phyloP scores from a whole-genome alignment of 2,329 filamentous ascomycete genomes.

The Talaromyces sp. region DNA sequence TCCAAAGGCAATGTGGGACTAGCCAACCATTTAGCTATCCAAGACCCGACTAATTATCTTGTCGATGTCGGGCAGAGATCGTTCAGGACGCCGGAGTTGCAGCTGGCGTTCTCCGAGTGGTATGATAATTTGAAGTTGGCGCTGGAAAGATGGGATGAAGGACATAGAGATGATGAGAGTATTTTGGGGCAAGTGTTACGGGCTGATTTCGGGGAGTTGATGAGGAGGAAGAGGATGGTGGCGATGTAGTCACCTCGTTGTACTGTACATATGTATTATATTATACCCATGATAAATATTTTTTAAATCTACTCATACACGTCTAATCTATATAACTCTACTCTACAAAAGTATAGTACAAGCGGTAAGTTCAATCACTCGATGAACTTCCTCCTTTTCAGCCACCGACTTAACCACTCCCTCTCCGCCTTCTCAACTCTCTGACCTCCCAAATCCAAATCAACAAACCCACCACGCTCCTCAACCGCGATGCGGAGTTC shows the following conservation, averaged over 20 bases:
- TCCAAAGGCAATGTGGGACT: slow-evolving; percentile 27
- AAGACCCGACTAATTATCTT: slow-evolving; percentile 57
- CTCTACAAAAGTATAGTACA: slow-evolving; percentile 2
- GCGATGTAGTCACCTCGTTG: not conserved
- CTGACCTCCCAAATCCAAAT: slow-evolving; percentile 8
- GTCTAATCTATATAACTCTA: not conserved
- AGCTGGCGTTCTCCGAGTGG: slow-evolving; percentile 39
- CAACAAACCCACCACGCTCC: slow-evolving; percentile 57
- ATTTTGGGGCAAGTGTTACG: slow-evolving; percentile 27
- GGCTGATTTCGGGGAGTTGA: slow-evolving; percentile 32
- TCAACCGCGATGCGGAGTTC: slow-evolving; percentile 69
- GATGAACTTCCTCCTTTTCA: slow-evolving; percentile 21
- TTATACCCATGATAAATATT: not conserved
- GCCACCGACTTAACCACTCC: slow-evolving; percentile 38
- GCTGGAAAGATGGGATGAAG: slow-evolving; percentile 27
- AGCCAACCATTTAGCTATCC: slow-evolving; percentile 50
- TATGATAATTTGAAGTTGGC: slow-evolving; percentile 26
- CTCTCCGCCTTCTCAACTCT: slow-evolving; percentile 30
- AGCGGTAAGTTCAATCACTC: not conserved
- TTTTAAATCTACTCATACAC: not conserved
- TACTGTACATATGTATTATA: slow-evolving; percentile 4
- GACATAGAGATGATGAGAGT: slow-evolving; percentile 14
- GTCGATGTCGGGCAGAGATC: slow-evolving; percentile 56
- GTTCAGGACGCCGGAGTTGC: slow-evolving; percentile 50
- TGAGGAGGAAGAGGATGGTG: slow-evolving; percentile 19